A percentile compares a stretch with the other conserved stretches of the same genome.
These are phyloP conservation scores for Linnemannia schmuckeri DNA, from an alignment of 192 early-diverging fungal species.

Conservation along the genomic window DNA sequence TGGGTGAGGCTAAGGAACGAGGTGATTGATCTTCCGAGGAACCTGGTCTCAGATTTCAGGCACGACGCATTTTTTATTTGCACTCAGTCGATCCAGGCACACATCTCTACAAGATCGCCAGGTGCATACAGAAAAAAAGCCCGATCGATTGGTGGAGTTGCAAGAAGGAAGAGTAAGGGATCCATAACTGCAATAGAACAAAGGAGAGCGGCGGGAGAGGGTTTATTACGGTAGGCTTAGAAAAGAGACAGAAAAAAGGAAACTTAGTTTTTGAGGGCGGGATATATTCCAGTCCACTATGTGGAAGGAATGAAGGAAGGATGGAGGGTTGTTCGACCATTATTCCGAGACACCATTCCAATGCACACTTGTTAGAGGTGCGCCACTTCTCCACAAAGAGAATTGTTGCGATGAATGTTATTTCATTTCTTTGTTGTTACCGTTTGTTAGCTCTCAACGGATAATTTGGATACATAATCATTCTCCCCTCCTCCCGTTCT, in stretches of 20 bases:
- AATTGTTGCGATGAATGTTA: neutral
- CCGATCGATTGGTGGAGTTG: neutral
- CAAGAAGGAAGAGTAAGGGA: neutral
- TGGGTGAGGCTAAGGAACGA: neutral
- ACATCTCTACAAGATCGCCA: neutral
- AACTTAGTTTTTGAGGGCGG: neutral
- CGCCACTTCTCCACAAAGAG: neutral
- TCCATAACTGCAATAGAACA: neutral
- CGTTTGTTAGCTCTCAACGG: neutral
- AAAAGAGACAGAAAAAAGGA: neutral
- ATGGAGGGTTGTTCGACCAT: neutral
- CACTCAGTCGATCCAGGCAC: neutral
- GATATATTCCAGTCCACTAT: neutral
- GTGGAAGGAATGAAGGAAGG: neutral
- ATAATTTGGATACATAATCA: neutral
- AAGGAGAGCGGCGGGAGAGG: neutral
- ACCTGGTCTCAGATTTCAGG: neutral
- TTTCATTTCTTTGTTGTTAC: neutral
- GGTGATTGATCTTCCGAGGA: neutral
- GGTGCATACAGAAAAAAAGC: neutral
- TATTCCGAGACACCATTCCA: too few relatives aligned
- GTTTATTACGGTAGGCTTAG: neutral
- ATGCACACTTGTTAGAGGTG: neutral
- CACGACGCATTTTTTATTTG: neutral
- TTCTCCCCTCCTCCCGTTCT: conserved; percentile 5